Conservation (phyloP, 352 stramenopile genomes). For the Globisporangium nodosum region DNA sequence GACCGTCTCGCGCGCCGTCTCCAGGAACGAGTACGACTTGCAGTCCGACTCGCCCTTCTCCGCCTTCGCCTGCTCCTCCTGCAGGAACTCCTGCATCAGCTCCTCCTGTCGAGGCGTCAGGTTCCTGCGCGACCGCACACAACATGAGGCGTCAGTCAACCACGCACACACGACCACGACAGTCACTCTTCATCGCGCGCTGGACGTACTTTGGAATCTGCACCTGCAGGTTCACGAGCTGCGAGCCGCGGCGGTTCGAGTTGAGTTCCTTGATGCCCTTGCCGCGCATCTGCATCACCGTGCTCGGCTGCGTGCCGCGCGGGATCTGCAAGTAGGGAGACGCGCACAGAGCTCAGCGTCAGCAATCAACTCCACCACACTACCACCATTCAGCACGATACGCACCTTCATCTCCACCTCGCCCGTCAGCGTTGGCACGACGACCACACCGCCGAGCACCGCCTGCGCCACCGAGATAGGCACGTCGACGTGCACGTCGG, state of each 20-base stretch:
- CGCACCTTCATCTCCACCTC: slow-evolving; percentile 96
- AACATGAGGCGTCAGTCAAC: neutral
- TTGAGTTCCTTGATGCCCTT: slow-evolving; percentile 96
- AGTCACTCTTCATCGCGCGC: too few relatives aligned
- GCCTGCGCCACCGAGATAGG: slow-evolving; percentile 92
- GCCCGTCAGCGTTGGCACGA: slow-evolving; percentile 96
- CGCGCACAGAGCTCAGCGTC: neutral
- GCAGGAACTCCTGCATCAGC: slow-evolving; percentile 94
- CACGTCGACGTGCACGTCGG: slow-evolving; percentile 93
- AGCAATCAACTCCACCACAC: neutral
- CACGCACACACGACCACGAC: neutral
- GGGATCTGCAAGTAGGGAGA: slow-evolving; percentile 46
- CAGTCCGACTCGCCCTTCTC: slow-evolving; percentile 67
- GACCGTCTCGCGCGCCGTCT: slow-evolving; percentile 77
- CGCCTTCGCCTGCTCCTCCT: slow-evolving; percentile 73
- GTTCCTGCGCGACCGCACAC: slow-evolving; percentile 30
- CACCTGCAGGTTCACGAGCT: slow-evolving; percentile 96
- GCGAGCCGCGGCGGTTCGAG: slow-evolving; percentile 90
- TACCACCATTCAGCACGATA: neutral
- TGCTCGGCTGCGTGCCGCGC: slow-evolving; percentile 93
- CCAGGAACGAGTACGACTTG: slow-evolving; percentile 80
- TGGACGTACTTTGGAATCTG: slow-evolving; percentile 89
- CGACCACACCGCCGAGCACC: slow-evolving; percentile 90
- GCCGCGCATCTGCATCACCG: slow-evolving; percentile 94
- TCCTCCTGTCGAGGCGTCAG: slow-evolving; percentile 94